Evolutionary conservation across 2,329 filamentous ascomycete species (phyloP).

Genomic region (Talaromyces sp.): DNA sequence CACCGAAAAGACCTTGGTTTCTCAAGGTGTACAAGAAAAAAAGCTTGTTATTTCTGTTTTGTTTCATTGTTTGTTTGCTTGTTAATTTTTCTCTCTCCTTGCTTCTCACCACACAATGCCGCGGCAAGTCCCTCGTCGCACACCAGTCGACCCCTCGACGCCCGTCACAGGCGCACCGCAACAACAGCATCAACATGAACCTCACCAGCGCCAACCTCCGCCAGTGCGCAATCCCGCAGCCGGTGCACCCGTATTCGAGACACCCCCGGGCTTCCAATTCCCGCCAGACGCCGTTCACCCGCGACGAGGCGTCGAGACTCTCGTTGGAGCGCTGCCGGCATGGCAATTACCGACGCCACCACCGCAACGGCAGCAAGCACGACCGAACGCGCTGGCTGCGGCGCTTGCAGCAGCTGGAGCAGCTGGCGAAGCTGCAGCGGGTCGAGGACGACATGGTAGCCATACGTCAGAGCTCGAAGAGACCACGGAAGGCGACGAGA

Average conservation of each 20-base stretch:
- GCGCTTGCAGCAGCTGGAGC: background rate
- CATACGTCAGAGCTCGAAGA: slow-evolving; percentile 5
- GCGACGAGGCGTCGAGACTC: background rate
- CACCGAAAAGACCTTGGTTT: background rate
- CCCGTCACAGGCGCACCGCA: background rate
- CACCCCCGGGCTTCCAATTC: slow-evolving; percentile 3
- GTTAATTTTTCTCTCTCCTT: background rate
- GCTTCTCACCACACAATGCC: slow-evolving; percentile 2
- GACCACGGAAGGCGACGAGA: slow-evolving; percentile 11
- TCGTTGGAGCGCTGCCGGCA: background rate
- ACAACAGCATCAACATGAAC: slow-evolving; percentile 1
- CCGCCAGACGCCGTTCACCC: background rate
- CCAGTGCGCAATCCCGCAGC: background rate
- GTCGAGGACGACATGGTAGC: background rate
- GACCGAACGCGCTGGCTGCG: background rate
- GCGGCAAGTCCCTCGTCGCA: slow-evolving; percentile 10
- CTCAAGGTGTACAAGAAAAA: background rate
- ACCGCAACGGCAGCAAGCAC: background rate
- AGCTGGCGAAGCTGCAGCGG: background rate
- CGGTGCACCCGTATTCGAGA: slow-evolving; percentile 5
- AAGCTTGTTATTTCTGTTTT: background rate
- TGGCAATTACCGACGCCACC: slow-evolving; percentile 1
- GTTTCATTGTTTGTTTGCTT: background rate
- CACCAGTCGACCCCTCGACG: slow-evolving; percentile 6
- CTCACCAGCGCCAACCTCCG: background rate